Percentiles rank a stretch among this genome's conserved stretches.
Evolutionary conservation across 78 protist genomes (phyloP).

Genomic region (Chrysochromulina tobinii): DNA sequence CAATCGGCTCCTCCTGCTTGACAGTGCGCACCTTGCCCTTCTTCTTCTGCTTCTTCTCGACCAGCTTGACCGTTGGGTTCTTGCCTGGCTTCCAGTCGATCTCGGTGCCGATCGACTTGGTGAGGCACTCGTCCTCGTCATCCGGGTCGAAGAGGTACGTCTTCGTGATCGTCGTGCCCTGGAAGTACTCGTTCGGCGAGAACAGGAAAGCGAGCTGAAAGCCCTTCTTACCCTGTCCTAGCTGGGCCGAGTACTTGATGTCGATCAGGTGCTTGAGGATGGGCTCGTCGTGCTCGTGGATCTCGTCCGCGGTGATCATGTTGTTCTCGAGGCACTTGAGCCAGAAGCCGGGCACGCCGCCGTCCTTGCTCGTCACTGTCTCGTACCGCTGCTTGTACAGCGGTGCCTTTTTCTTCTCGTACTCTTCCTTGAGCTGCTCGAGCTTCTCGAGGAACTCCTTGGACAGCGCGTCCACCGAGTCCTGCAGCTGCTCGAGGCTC

Average conservation of each 20-base stretch:
- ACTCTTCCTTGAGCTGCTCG: background rate
- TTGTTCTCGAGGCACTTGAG: background rate
- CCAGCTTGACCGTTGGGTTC: background rate
- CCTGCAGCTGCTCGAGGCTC: slow-evolving; percentile 1
- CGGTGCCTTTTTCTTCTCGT: slow-evolving; percentile 4
- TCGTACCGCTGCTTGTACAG: background rate
- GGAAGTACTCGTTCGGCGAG: background rate
- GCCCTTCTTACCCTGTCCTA: background rate
- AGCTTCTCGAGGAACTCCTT: background rate
- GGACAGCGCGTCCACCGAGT: background rate
- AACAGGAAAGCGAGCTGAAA: background rate
- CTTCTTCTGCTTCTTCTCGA: slow-evolving; percentile 34
- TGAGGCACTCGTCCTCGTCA: slow-evolving; percentile 12
- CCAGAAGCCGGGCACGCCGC: slow-evolving; percentile 30
- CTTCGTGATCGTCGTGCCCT: background rate
- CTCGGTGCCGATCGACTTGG: background rate
- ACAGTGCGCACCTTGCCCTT: slow-evolving; percentile 29
- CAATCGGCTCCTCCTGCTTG: slow-evolving; percentile 20
- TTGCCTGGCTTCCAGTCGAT: slow-evolving; percentile 26
- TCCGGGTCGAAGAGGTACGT: slow-evolving; percentile 11
- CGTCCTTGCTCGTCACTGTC: background rate
- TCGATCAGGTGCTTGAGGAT: slow-evolving; percentile 10
- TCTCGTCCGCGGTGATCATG: background rate
- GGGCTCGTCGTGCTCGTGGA: background rate
- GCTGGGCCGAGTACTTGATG: background rate